Base-by-base conservation (phyloP, 1,139 yeast species). In the Lodderomyces elongisporus region DNA sequence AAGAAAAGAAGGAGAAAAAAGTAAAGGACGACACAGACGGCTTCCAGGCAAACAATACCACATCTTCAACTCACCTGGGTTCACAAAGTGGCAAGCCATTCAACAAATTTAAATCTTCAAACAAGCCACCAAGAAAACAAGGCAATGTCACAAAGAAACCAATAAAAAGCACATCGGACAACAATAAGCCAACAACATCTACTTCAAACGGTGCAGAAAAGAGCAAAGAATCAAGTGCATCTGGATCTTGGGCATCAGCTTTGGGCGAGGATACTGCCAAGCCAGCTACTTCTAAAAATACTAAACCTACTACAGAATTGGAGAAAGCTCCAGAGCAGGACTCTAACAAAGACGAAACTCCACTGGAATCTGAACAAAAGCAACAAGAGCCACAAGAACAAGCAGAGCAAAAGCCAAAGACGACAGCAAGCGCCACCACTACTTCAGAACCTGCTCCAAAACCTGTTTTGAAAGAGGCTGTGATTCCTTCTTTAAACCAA, bases 241-340 rank as follows among this genome's bases (percentile, higher is more conserved):
- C 56, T 27, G 62, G 64, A 37, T 65, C 74, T n/a, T 70, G 76
- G 76, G 76, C 76, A 20, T 69, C 74, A 33, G 74, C 75, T 22
- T 66, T 68, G 47, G 54, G 72, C 9, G 48, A 49, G 39, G n/a
- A n/a, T n/a, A n/a, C n/a, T n/a, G n/a, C n/a, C n/a, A n/a, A n/a
- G n/a, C n/a, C n/a, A n/a, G n/a, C n/a, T n/a, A n/a, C n/a, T n/a
- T n/a, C n/a, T n/a, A n/a, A n/a, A n/a, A n/a, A n/a, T n/a, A n/a
- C n/a, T n/a, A n/a, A n/a, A n/a, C n/a, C n/a, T n/a, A n/a, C n/a
- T n/a, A n/a, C n/a, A n/a, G n/a, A 32, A 22, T 12, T 25, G 5
- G 14, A 13, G 26, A 24, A 13, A 7, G 14, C 26, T 24, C 14
- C 12, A 22, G 30, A 28, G 13, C 31, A 32, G 13, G 20, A 4